A percentile compares a stretch with the other conserved stretches of the same genome.
phyloP scores from a whole-genome alignment of 2,329 filamentous ascomycete species.

The Paecilomyces niveus region DNA sequence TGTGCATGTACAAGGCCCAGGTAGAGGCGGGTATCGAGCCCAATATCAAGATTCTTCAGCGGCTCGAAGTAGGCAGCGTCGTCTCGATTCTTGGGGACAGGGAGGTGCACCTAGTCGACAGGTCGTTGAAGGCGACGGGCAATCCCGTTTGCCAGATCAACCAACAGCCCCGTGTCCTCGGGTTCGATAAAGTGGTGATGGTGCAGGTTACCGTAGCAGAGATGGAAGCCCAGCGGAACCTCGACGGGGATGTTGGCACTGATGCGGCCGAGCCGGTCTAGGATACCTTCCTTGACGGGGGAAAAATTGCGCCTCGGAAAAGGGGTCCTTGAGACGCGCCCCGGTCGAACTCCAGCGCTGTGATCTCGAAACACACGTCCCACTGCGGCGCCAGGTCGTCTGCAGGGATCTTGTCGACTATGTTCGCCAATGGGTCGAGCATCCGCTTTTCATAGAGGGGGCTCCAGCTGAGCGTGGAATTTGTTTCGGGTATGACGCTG shows the following conservation, averaged over 20 bases:
- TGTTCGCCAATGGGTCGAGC: constrained; percentile 13
- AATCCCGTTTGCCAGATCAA: constrained; percentile 32
- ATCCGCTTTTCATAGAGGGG: constrained; percentile 20
- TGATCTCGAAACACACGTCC: constrained; percentile 12
- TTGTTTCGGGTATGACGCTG: not conserved
- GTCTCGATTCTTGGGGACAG: constrained; percentile 33
- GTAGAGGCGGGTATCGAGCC: constrained; percentile 26
- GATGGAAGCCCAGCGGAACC: constrained; percentile 39
- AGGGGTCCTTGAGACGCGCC: constrained; percentile 18
- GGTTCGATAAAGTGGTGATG: constrained; percentile 42
- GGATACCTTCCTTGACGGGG: not conserved
- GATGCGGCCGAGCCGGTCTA: not conserved
- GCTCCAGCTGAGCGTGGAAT: constrained; percentile 17
- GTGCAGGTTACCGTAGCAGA: constrained; percentile 43
- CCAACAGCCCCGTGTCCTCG: constrained; percentile 23
- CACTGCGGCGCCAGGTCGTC: constrained; percentile 26
- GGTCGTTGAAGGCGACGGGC: constrained; percentile 16
- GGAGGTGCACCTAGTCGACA: constrained; percentile 39
- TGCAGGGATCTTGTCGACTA: constrained; percentile 20
- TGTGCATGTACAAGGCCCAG: constrained; percentile 35
- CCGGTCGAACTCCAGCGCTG: constrained; percentile 16
- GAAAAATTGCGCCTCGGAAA: constrained; percentile 19
- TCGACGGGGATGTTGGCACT: constrained; percentile 8
- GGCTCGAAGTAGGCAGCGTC: constrained; percentile 34
- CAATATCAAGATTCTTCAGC: constrained; percentile 24